Percentiles rank a stretch among this genome's conserved stretches.
phyloP scores from a whole-genome alignment of 2,329 filamentous ascomycete genomes.

The Calonectria pseudoturangicola region DNA sequence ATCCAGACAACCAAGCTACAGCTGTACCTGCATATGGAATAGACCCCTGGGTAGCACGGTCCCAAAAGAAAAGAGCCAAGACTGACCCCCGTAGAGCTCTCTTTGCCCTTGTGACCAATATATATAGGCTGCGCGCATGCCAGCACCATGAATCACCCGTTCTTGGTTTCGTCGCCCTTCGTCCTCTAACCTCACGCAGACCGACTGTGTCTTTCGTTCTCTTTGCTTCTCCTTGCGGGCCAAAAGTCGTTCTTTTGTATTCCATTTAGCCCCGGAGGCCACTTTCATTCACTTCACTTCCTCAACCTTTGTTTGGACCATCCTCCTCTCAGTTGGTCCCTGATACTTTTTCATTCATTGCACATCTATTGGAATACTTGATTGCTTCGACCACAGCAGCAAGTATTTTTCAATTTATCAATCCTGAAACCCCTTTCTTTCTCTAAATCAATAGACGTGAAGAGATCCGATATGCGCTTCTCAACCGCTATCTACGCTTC shows the following conservation, averaged over 20 bases:
- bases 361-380: background rate
- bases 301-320: background rate
- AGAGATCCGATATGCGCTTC: slow-evolving; percentile 52
- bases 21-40: slow-evolving; percentile 34
- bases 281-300: slow-evolving; percentile 18
- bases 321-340: background rate
- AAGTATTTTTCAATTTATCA: background rate
- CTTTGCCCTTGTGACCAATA: slow-evolving; percentile 3
- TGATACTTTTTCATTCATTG: background rate
- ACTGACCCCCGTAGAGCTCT: background rate
- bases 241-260: slow-evolving; percentile 36
- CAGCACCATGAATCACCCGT: slow-evolving; percentile 5
- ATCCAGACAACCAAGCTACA: slow-evolving; percentile 22
- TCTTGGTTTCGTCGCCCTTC: slow-evolving; percentile 3
- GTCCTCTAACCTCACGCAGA: background rate
- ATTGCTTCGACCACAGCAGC: background rate
- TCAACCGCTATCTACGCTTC: slow-evolving; percentile 47
- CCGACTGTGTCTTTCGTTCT: background rate
- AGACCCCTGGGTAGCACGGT: background rate
- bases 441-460: background rate
- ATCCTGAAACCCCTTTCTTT: background rate
- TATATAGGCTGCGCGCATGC: slow-evolving; percentile 30
- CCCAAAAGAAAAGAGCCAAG: slow-evolving; percentile 14
- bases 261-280: slow-evolving; percentile 34
- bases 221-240: slow-evolving; percentile 7